Conservation (phyloP, 2,329 filamentous ascomycete genomes). For the Claviceps humidiphila region DNA sequence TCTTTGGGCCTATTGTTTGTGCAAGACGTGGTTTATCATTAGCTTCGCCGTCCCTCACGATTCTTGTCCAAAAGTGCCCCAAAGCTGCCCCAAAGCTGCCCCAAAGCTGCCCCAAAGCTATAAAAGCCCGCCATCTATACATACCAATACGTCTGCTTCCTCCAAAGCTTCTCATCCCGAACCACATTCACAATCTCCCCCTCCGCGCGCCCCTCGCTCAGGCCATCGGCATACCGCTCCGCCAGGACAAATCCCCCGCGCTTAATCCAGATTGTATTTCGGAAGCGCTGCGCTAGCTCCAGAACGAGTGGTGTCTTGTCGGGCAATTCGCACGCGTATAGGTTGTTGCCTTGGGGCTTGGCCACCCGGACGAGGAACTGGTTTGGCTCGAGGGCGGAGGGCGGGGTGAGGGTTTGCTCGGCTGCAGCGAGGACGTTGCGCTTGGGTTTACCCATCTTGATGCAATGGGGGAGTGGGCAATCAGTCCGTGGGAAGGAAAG, state of each 20-base stretch:
- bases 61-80: no score
- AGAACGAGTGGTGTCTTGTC: conserved; percentile 53
- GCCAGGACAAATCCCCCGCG: conserved; percentile 78
- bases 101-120: no score
- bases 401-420: conserved; percentile 52
- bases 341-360: conserved; percentile 76
- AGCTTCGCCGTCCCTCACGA: no score
- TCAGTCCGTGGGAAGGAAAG: background rate
- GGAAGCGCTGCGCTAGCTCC: conserved; percentile 74
- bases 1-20: conserved; percentile 53
- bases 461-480: background rate
- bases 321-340: conserved; percentile 69
- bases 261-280: conserved; percentile 88
- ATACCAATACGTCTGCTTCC: conserved; percentile 79
- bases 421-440: conserved; percentile 66
- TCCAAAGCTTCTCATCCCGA: conserved; percentile 80
- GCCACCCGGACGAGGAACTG: conserved; percentile 64
- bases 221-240: conserved; percentile 50
- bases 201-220: conserved; percentile 62
- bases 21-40: background rate
- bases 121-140: background rate
- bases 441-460: conserved; percentile 36
- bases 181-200: conserved; percentile 93
- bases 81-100: no score
- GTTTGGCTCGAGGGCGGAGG: conserved; percentile 42